A percentile compares a stretch with the other conserved stretches of the same genome.
phyloP scores from a whole-genome alignment of 768 basidiomycete genomes.

The Psilocybe cyanescens region DNA sequence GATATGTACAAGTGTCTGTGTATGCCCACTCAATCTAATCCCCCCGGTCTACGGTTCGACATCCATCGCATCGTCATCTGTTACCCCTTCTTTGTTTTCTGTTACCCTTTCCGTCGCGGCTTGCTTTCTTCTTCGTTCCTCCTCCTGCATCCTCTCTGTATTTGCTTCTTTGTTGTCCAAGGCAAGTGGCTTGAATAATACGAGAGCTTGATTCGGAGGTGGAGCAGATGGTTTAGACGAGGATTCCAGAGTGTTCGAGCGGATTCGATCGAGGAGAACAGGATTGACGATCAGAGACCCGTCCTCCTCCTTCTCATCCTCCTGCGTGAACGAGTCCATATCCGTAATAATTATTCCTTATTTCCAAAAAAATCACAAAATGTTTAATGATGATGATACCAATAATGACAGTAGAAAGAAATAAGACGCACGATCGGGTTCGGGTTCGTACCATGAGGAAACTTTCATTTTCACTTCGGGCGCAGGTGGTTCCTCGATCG shows the following conservation, averaged over 20 bases:
- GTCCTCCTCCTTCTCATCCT: slow-evolving; percentile 40
- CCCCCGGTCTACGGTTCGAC: slow-evolving; percentile 38
- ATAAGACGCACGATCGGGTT: slow-evolving; percentile 62
- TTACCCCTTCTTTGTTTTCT: not conserved
- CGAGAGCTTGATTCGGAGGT: slow-evolving; percentile 48
- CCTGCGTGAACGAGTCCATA: slow-evolving; percentile 53
- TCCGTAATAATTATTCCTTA: slow-evolving; percentile 69
- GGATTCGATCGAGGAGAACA: slow-evolving; percentile 49
- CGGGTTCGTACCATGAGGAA: slow-evolving; percentile 70
- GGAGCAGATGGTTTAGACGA: slow-evolving; percentile 24
- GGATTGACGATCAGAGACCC: slow-evolving; percentile 42
- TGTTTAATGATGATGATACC: not conserved
- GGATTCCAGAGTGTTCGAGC: slow-evolving; percentile 28
- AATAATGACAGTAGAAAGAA: not conserved
- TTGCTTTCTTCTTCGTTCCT: slow-evolving; percentile 12
- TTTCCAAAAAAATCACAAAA: not conserved
- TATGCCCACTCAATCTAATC: slow-evolving; percentile 16
- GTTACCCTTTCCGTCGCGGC: slow-evolving; percentile 7
- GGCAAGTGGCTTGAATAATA: slow-evolving; percentile 54
- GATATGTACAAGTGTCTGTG: slow-evolving; percentile 20
- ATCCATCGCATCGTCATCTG: slow-evolving; percentile 56
- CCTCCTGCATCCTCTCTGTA: slow-evolving; percentile 17
- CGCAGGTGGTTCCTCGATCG: slow-evolving; percentile 41
- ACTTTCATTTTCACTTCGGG: slow-evolving; percentile 68
- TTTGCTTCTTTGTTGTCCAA: slow-evolving; percentile 18